A percentile compares a stretch with the other conserved stretches of the same genome.
These are phyloP conservation scores for Plasmodium ovale DNA, from an alignment of 169 alveolate genomes.

Conservation along the genomic window DNA sequence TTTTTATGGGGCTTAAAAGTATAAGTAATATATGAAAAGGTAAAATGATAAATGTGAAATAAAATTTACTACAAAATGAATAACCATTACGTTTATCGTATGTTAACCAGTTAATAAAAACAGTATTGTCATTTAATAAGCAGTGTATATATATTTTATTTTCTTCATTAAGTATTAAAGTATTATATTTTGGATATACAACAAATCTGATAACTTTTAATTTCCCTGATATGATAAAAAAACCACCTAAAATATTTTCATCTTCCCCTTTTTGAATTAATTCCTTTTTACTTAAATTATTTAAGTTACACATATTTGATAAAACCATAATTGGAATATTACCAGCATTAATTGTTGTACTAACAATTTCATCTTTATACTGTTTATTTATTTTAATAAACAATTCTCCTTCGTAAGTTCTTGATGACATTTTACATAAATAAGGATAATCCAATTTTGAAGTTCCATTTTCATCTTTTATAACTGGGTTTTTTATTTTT, in stretches of 20 bases:
- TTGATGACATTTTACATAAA: constrained; percentile 58
- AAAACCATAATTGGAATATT: constrained; percentile 98
- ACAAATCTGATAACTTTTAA: constrained; percentile 97
- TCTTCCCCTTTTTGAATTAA: constrained; percentile 97
- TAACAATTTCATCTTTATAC: constrained; percentile 56
- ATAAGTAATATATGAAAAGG: constrained; percentile 34
- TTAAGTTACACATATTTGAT: constrained; percentile 94
- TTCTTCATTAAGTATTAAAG: constrained; percentile 85
- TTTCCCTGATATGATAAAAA: constrained; percentile 98
- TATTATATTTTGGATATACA: constrained; percentile 95
- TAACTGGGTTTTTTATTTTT: constrained; percentile 56
- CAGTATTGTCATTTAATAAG: constrained; percentile 90
- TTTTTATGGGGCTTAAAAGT: constrained; percentile 64
- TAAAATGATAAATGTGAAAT: not conserved
- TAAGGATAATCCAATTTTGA: constrained; percentile 64
- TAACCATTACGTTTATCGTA: constrained; percentile 87
- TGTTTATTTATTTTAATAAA: constrained; percentile 42
- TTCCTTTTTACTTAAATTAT: constrained; percentile 91
- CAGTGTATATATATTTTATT: constrained; percentile 86
- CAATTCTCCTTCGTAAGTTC: constrained; percentile 76
- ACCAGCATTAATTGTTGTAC: constrained; percentile 88
- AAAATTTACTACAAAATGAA: constrained; percentile 49
- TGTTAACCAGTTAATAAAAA: constrained; percentile 87
- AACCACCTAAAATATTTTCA: constrained; percentile 98
- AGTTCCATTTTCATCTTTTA: constrained; percentile 54